Conservation (phyloP, 2,329 filamentous ascomycete species). For the Penicillium sp. region DNA sequence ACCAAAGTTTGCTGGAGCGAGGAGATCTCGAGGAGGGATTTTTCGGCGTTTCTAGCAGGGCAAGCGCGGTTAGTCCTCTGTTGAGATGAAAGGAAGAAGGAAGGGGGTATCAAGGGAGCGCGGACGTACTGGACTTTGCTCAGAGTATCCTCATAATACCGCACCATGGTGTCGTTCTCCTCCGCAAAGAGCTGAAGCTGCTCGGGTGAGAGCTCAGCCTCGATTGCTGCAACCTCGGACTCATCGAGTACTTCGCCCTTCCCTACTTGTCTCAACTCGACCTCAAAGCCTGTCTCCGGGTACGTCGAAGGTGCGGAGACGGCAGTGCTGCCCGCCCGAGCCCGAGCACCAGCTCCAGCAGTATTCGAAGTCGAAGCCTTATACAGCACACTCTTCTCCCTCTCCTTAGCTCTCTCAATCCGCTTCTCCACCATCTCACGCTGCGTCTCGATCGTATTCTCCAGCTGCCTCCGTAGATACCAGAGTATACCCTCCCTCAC, state of each 20-base stretch:
- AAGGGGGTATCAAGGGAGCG: neutral
- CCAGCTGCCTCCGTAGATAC: slow-evolving; percentile 76
- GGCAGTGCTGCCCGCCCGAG: neutral
- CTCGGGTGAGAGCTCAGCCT: slow-evolving; percentile 73
- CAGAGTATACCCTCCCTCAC: slow-evolving; percentile 84
- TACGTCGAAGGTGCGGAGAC: slow-evolving; percentile 11
- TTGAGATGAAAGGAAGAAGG: neutral
- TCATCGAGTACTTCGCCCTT: slow-evolving; percentile 30
- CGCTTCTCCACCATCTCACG: slow-evolving; percentile 92
- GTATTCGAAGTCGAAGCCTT: slow-evolving; percentile 52
- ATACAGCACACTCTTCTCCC: slow-evolving; percentile 82
- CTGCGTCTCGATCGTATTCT: slow-evolving; percentile 78
- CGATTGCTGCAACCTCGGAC: slow-evolving; percentile 45
- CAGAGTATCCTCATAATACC: slow-evolving; percentile 91
- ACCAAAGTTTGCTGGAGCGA: slow-evolving; percentile 90
- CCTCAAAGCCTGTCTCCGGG: slow-evolving; percentile 3
- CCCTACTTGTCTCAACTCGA: neutral
- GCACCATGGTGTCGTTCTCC: slow-evolving; percentile 90
- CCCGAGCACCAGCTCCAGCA: slow-evolving; percentile 6
- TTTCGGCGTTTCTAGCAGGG: slow-evolving; percentile 77
- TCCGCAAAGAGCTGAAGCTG: slow-evolving; percentile 92
- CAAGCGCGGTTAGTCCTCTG: neutral
- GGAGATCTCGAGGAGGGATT: slow-evolving; percentile 88
- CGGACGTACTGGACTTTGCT: slow-evolving; percentile 84
- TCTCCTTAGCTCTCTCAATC: slow-evolving; percentile 82